These are phyloP conservation scores for Aspergillus diversus DNA, from an alignment of 495 filamentous ascomycete species.

Conservation along the genomic window DNA sequence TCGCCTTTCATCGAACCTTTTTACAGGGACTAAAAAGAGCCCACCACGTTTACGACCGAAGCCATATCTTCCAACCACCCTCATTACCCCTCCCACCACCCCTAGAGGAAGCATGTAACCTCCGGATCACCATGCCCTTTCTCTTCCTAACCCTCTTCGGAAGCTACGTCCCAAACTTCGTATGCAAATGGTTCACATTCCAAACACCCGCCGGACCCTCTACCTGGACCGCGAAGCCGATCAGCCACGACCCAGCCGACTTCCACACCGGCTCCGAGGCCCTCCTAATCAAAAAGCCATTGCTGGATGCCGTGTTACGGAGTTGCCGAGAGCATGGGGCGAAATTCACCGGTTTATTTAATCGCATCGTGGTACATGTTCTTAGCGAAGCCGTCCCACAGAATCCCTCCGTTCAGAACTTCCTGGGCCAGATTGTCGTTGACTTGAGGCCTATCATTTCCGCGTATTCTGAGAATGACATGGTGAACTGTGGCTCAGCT, in stretches of 20 bases:
- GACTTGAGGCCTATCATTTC: conserved; percentile 22
- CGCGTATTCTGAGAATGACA: conserved; percentile 13
- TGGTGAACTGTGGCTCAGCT: conserved; percentile 22
- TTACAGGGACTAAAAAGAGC: conserved; percentile 17
- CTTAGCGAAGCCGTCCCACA: conserved; percentile 17
- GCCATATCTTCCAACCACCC: conserved; percentile 7
- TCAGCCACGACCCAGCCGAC: conserved; percentile 11
- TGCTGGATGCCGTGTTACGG: conserved; percentile 12
- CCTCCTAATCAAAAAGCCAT: conserved; percentile 7
- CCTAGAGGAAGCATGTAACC: conserved; percentile 20
- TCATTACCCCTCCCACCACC: conserved; percentile 14
- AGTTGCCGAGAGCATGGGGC: conserved; percentile 15
- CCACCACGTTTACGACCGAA: not conserved
- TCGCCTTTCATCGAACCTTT: conserved; percentile 25
- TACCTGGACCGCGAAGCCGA: conserved; percentile 14
- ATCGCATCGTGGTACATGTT: conserved; percentile 22
- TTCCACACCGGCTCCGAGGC: conserved; percentile 17
- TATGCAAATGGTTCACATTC: conserved; percentile 3
- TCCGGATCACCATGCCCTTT: conserved; percentile 21
- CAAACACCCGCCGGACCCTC: not conserved
- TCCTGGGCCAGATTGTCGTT: conserved; percentile 22
- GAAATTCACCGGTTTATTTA: conserved; percentile 24
- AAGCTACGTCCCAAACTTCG: conserved; percentile 10
- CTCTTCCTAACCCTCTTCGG: conserved; percentile 19
- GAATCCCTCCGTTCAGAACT: no score